Percentiles rank a stretch among this genome's conserved stretches.
phyloP scores from a whole-genome alignment of 2,329 filamentous ascomycete species.

The Fusarium austroafricanum region DNA sequence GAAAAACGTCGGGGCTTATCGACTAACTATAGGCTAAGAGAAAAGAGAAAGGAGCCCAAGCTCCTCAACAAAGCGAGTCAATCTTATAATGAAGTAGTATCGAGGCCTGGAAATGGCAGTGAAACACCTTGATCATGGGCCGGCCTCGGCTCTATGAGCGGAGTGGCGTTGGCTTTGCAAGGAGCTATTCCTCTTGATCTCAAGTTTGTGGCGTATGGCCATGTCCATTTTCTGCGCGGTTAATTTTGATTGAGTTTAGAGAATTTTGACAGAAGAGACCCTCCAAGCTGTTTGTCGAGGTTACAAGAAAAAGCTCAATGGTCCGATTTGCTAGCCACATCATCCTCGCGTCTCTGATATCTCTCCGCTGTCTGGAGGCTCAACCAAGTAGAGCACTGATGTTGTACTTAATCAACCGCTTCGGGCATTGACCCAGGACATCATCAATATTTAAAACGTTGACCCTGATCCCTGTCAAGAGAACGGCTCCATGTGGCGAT shows the following conservation, averaged over 20 bases:
- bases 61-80: slow-evolving; percentile 36
- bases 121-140: slow-evolving; percentile 37
- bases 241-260: slow-evolving; percentile 39
- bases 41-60: slow-evolving; percentile 15
- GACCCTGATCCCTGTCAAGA: slow-evolving; percentile 21
- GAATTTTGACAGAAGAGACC: slow-evolving; percentile 3
- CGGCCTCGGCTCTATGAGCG: slow-evolving; percentile 34
- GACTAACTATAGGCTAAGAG: slow-evolving; percentile 12
- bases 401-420: neutral
- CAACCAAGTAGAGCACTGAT: slow-evolving; percentile 1
- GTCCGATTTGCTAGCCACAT: neutral
- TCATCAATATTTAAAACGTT: slow-evolving; percentile 5
- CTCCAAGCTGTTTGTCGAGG: neutral
- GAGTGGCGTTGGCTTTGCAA: slow-evolving; percentile 21
- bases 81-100: slow-evolving; percentile 32
- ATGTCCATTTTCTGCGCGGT: slow-evolving; percentile 36
- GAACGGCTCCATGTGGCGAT: slow-evolving; percentile 32
- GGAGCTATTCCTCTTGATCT: slow-evolving; percentile 27
- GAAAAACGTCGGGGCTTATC: slow-evolving; percentile 29
- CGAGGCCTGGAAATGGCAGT: slow-evolving; percentile 32
- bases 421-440: neutral
- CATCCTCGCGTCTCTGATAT: neutral
- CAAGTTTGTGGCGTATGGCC: slow-evolving; percentile 29
- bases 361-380: slow-evolving; percentile 9
- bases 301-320: neutral